These are phyloP conservation scores for Alternaria brassicicola DNA, from an alignment of 2,329 filamentous ascomycete genomes.

Conservation along the genomic window DNA sequence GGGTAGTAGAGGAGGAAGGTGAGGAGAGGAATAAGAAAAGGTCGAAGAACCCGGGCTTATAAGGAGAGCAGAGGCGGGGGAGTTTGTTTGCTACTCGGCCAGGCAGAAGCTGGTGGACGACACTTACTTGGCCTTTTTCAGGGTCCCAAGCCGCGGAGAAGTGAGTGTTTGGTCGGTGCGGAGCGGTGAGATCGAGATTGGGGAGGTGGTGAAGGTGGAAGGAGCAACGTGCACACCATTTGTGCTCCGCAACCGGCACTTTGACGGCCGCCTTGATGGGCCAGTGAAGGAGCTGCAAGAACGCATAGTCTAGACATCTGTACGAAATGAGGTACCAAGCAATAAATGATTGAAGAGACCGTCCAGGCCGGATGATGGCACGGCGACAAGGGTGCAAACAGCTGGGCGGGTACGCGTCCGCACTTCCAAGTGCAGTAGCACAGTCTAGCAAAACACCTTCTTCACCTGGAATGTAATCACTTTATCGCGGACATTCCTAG, in stretches of 20 bases:
- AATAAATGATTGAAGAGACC: neutral
- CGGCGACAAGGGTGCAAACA: neutral
- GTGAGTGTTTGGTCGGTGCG: neutral
- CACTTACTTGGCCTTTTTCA: neutral
- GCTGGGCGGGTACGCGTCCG: neutral
- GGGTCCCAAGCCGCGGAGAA: neutral
- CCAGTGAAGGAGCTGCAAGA: neutral
- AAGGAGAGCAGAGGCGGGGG: neutral
- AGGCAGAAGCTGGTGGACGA: neutral
- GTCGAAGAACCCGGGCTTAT: neutral
- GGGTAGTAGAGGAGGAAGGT: neutral
- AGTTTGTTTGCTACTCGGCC: neutral
- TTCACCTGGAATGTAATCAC: neutral
- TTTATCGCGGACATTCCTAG: neutral
- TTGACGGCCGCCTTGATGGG: neutral
- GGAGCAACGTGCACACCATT: neutral
- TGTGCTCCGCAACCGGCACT: neutral
- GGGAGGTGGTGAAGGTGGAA: conserved; percentile 1
- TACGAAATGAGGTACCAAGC: neutral
- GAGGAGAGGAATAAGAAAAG: neutral
- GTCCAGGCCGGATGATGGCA: neutral
- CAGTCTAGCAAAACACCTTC: neutral
- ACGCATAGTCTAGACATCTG: neutral
- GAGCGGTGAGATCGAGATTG: neutral
- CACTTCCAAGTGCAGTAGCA: neutral